Conservation (phyloP, 2,329 filamentous ascomycete species). For the Lachnellula suecica region DNA sequence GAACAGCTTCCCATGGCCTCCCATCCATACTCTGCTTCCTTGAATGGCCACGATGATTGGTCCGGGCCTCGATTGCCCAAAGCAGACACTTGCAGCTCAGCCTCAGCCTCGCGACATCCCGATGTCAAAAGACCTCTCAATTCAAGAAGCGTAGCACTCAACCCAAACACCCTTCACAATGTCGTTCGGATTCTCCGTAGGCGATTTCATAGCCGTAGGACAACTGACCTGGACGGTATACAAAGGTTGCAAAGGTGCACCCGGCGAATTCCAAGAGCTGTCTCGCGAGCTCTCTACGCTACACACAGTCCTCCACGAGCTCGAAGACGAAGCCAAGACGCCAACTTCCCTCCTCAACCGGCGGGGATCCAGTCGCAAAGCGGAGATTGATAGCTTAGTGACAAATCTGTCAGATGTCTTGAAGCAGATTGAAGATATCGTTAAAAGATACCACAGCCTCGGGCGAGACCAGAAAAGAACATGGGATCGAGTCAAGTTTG, state of each 20-base stretch:
- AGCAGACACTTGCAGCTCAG: no score
- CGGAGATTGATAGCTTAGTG: conserved; percentile 5
- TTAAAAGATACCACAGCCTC: conserved; percentile 16
- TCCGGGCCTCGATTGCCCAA: no score
- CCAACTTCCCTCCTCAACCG: conserved; percentile 13
- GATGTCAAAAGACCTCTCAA: no score
- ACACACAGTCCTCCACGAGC: conserved; percentile 7
- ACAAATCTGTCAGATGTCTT: conserved; percentile 17
- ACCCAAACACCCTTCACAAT: no score
- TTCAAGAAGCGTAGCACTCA: no score
- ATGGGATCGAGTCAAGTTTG: conserved; percentile 29
- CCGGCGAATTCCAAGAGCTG: neutral
- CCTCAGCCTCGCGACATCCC: no score
- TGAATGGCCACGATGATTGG: no score
- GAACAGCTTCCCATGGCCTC: no score
- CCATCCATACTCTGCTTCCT: no score
- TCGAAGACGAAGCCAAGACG: conserved; percentile 7
- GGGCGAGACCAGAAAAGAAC: conserved; percentile 11
- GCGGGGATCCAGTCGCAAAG: conserved; percentile 1
- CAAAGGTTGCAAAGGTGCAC: neutral
- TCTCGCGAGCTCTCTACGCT: neutral
- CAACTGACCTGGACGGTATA: neutral
- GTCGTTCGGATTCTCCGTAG: neutral
- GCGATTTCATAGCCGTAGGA: neutral
- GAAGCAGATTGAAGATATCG: conserved; percentile 9